Conservation (phyloP, 1,284 basidiomycete genomes). For the Cystobasidiaceae sp. region DNA sequence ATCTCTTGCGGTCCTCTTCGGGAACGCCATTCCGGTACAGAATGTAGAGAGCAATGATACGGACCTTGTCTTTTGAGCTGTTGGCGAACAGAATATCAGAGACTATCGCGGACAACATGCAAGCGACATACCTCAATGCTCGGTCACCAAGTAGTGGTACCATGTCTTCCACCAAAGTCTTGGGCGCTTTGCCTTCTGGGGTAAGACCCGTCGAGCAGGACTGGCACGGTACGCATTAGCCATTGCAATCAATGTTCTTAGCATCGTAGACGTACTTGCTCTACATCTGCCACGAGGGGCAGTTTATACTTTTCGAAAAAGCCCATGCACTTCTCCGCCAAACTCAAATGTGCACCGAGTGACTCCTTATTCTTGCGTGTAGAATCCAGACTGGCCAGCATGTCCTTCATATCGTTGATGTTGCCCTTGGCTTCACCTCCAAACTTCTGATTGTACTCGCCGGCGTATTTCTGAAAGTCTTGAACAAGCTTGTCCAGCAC, state of each 20-base stretch:
- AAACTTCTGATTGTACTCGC: slow-evolving; percentile 64
- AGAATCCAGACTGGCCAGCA: slow-evolving; percentile 91
- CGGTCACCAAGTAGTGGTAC: slow-evolving; percentile 87
- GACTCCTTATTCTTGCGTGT: slow-evolving; percentile 91
- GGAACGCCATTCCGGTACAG: slow-evolving; percentile 94
- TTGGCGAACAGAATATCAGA: neutral
- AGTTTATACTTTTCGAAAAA: slow-evolving; percentile 86
- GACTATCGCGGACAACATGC: neutral
- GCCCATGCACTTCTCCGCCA: slow-evolving; percentile 96
- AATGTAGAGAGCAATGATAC: slow-evolving; percentile 94
- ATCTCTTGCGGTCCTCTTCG: slow-evolving; percentile 86
- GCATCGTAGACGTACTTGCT: slow-evolving; percentile 64
- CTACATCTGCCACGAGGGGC: slow-evolving; percentile 78
- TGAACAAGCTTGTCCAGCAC: slow-evolving; percentile 92
- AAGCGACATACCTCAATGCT: slow-evolving; percentile 62
- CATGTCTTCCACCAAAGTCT: slow-evolving; percentile 95
- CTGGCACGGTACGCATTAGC: slow-evolving; percentile 48
- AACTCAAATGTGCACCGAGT: slow-evolving; percentile 93
- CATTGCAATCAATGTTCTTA: neutral
- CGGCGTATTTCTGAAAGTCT: slow-evolving; percentile 88
- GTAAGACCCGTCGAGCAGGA: slow-evolving; percentile 87
- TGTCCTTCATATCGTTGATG: slow-evolving; percentile 97
- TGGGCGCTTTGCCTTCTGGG: slow-evolving; percentile 81
- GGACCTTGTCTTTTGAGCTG: slow-evolving; percentile 86
- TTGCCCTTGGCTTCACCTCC: slow-evolving; percentile 81